Evolutionary conservation across 176 grass and related monocot species (phyloP), one percentile per base, ranked within the genome.

Genomic region (Phoenix dactylifera): DNA sequence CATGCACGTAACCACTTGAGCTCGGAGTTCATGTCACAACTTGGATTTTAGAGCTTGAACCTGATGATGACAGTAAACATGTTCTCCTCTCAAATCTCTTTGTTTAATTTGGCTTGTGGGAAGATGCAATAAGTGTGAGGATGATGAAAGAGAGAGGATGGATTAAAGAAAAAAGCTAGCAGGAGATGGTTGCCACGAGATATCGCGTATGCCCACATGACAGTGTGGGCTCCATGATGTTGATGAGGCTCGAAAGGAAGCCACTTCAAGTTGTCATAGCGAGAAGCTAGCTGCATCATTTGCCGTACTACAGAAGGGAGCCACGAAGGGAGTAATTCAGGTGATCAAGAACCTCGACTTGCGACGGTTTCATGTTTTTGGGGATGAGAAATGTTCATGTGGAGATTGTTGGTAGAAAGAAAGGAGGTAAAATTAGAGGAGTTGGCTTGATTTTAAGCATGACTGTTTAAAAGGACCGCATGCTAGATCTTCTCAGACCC

Each of bases 11-110:
- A 26, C 30, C 67, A 70, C 55, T 59, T 3, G 54, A 70, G 15
- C 55, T 58, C 4, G 55, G 67, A 6, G 49, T 70, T 59, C 15
- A 14, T 7, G 55, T 50, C 1, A 54, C 53, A 50, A 26, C 3
- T 24, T 59, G 30, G 32, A 59, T 70, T 50, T 50, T 59, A 52
- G 55, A 70, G 20, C 5, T 57, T 20, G 20, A 50, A n/a, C 20
- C 30, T 0, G 54, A 59, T 7, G 67, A 70, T 28, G 67, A 59
- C 9, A 50, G 55, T 18, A 19, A 30, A 49, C 55, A 70, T 59
- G 55, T 59, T 57, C 67, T 58, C 57, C 67, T 70, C 5, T 58
- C 67, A 20, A 70, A 70, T 12, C 54, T 70, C 30, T 58, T 58
- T 50, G 67, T 54, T 9, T 10, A 18, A 14, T 50, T 58, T 70